A percentile compares a stretch with the other conserved stretches of the same genome.
phyloP scores from a whole-genome alignment of 306 rosid genomes.

The Begonia loranthoides region DNA sequence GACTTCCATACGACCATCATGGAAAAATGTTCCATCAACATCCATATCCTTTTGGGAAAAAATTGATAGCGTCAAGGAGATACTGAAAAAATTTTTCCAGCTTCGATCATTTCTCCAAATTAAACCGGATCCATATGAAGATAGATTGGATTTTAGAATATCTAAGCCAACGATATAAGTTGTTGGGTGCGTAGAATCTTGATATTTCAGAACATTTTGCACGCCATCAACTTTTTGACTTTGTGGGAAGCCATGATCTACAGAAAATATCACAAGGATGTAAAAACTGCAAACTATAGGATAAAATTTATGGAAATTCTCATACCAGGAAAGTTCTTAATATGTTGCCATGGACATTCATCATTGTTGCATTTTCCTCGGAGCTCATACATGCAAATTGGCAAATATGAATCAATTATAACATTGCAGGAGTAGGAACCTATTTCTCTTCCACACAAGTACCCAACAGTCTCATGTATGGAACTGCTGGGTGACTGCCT shows the following conservation, averaged over 20 bases:
- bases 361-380: constrained; percentile 99
- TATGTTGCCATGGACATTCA: constrained; percentile 96
- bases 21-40: constrained; percentile 27
- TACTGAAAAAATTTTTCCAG: constrained; percentile 73
- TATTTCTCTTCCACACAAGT: constrained; percentile 26
- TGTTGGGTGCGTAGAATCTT: constrained; percentile 32
- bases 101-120: constrained; percentile 32
- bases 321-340: constrained; percentile 55
- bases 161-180: constrained; percentile 67
- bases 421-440: constrained; percentile 48
- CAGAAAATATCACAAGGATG: constrained; percentile 13
- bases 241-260: constrained; percentile 26
- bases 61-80: constrained; percentile 46
- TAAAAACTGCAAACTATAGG: constrained; percentile 8
- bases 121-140: constrained; percentile 33
- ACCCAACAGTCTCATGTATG: constrained; percentile 21
- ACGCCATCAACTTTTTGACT: constrained; percentile 24
- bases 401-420: constrained; percentile 75
- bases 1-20: constrained; percentile 54
- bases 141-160: constrained; percentile 46
- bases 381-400: constrained; percentile 91
- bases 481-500: constrained; percentile 21
- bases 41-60: constrained; percentile 36
- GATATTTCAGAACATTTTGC: constrained; percentile 25
- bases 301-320: constrained; percentile 7